Conservation (phyloP, 345 rosid species). For the Moringa oleifera region DNA sequence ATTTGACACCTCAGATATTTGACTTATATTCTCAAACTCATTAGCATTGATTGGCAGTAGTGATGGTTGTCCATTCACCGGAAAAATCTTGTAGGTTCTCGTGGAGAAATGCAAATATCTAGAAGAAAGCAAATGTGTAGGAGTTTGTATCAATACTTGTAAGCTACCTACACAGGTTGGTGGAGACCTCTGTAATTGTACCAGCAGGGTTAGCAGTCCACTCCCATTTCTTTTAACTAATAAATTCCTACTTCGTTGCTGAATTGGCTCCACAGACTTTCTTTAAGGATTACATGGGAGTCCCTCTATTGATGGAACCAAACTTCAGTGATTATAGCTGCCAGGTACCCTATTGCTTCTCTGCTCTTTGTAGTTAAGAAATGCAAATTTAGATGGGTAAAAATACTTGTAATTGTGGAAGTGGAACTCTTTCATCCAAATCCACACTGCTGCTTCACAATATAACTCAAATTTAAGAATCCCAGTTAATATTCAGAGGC, state of each 20-base stretch:
- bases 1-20: slow-evolving; percentile 1
- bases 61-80: not conserved
- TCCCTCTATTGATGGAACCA: slow-evolving; percentile 85
- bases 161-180: slow-evolving; percentile 91
- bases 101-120: slow-evolving; percentile 88
- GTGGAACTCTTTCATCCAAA: no score
- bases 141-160: slow-evolving; percentile 81
- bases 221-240: no score
- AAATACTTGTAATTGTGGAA: no score
- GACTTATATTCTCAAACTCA: no score
- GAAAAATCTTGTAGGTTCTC: slow-evolving; percentile 45
- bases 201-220: no score
- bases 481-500: no score
- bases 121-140: slow-evolving; percentile 92
- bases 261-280: slow-evolving; percentile 50
- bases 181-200: no score
- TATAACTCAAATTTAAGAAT: no score
- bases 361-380: not conserved
- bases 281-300: slow-evolving; percentile 82
- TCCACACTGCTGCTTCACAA: no score
- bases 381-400: not conserved
- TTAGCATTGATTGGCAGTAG: not conserved
- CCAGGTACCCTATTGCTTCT: slow-evolving; percentile 45
- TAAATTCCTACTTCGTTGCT: no score
- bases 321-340: slow-evolving; percentile 84